Evolutionary conservation across 2,329 filamentous ascomycete species (phyloP).

Genomic region (Thielaviopsis musarum): DNA sequence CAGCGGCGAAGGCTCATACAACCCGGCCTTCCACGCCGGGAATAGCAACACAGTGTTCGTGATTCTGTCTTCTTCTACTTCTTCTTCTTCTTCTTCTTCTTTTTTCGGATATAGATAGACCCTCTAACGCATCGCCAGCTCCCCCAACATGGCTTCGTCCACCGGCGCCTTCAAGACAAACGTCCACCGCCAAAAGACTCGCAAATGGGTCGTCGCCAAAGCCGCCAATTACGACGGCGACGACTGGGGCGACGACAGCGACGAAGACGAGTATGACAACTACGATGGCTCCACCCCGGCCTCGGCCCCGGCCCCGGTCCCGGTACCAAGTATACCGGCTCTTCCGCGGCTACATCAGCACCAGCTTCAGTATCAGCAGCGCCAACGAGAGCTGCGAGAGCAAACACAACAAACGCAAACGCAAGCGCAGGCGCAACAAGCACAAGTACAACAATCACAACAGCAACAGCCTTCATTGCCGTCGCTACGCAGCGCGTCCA

Average conservation of each 20-base stretch:
- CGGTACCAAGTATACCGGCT: conserved; percentile 18
- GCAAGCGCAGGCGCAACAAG: neutral
- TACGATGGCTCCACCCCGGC: too few relatives aligned
- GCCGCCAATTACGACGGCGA: conserved; percentile 77
- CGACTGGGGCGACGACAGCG: conserved; percentile 69
- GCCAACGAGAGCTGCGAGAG: neutral
- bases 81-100: neutral
- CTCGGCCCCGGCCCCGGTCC: conserved; percentile 24
- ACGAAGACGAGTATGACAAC: conserved; percentile 31
- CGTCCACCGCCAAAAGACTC: conserved; percentile 75
- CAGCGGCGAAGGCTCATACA: neutral
- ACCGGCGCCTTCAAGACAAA: conserved; percentile 54
- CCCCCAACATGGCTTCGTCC: conserved; percentile 12
- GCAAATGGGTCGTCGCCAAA: conserved; percentile 89
- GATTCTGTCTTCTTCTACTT: neutral
- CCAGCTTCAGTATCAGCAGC: conserved; percentile 4
- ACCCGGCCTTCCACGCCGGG: conserved; percentile 9
- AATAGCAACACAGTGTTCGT: conserved; percentile 1
- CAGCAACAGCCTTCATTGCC: too few relatives aligned
- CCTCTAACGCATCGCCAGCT: neutral
- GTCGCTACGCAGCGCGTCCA: too few relatives aligned
- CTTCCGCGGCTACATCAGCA: conserved; percentile 7
- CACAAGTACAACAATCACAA: neutral
- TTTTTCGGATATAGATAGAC: neutral
- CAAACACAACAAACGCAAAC: neutral